phyloP scores from a whole-genome alignment of 352 stramenopile species.

The Globisporangium ultimum region DNA sequence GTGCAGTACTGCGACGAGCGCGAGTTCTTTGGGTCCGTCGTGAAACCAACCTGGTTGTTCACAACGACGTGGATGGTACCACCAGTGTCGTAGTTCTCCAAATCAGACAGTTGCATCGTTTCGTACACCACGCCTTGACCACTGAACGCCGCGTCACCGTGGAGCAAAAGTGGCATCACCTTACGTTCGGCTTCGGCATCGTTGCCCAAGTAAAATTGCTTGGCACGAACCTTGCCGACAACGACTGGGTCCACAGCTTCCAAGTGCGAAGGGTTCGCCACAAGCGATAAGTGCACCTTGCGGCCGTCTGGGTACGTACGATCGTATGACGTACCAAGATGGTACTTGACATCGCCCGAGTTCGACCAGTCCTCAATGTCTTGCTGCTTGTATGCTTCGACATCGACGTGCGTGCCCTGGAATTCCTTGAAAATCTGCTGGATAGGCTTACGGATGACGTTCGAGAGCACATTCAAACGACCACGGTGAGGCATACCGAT shows the following conservation, averaged over 20 bases:
- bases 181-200: constrained; percentile 82
- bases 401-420: constrained; percentile 93
- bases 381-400: constrained; percentile 78
- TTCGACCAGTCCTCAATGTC: constrained; percentile 90
- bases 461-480: constrained; percentile 96
- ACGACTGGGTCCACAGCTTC: constrained; percentile 97
- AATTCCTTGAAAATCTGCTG: constrained; percentile 98
- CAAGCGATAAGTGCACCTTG: constrained; percentile 93
- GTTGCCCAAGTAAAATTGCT: constrained; percentile 96
- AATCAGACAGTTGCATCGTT: constrained; percentile 94
- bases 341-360: constrained; percentile 98
- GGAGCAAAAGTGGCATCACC: constrained; percentile 93
- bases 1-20: constrained; percentile 95
- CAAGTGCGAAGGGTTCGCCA: constrained; percentile 97
- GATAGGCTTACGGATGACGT: constrained; percentile 98
- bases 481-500: constrained; percentile 98
- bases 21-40: constrained; percentile 94
- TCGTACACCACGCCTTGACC: constrained; percentile 97
- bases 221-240: constrained; percentile 92
- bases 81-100: constrained; percentile 93
- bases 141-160: constrained; percentile 97
- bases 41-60: constrained; percentile 98
- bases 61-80: constrained; percentile 98
- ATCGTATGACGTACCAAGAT: constrained; percentile 96
- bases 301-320: constrained; percentile 94